Conservation (phyloP, 352 stramenopile genomes). For the Elongisporangium prolatum region DNA sequence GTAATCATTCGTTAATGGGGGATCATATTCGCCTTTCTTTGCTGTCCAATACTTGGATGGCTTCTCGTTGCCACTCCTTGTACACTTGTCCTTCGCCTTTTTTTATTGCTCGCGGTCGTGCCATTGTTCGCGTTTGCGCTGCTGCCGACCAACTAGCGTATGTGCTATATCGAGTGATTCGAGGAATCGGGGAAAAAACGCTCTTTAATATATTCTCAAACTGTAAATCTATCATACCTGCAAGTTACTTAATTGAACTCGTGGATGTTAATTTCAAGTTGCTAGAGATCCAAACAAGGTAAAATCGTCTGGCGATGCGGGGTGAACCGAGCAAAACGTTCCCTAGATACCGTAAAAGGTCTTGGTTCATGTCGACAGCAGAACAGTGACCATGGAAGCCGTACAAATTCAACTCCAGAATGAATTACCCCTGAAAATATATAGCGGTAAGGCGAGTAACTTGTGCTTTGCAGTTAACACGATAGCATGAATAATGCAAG, state of each 20-base stretch:
- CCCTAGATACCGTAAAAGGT: conserved; percentile 8
- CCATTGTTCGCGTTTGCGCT: no score
- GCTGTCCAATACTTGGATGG: no score
- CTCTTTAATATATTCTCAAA: no score
- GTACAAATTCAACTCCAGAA: conserved; percentile 88
- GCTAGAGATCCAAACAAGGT: conserved; percentile 18
- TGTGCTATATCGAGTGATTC: no score
- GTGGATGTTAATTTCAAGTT: conserved; percentile 13
- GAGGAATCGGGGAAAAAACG: no score
- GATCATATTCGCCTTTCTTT: no score
- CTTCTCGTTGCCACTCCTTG: no score
- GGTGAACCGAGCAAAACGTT: conserved; percentile 21
- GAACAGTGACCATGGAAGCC: conserved; percentile 88
- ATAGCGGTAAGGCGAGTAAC: conserved; percentile 61
- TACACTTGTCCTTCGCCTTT: no score
- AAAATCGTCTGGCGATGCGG: conserved; percentile 22
- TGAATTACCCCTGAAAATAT: conserved; percentile 67
- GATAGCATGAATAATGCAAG: conserved; percentile 9
- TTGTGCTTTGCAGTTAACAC: conserved; percentile 12
- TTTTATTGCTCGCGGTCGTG: no score
- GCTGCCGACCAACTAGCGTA: no score
- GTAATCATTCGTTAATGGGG: no score
- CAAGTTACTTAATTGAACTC: conserved; percentile 7
- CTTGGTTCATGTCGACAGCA: conserved; percentile 51
- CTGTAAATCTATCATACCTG: conserved; percentile 8